phyloP scores from a whole-genome alignment of 1,139 yeast genomes.

The Candida sojae region DNA sequence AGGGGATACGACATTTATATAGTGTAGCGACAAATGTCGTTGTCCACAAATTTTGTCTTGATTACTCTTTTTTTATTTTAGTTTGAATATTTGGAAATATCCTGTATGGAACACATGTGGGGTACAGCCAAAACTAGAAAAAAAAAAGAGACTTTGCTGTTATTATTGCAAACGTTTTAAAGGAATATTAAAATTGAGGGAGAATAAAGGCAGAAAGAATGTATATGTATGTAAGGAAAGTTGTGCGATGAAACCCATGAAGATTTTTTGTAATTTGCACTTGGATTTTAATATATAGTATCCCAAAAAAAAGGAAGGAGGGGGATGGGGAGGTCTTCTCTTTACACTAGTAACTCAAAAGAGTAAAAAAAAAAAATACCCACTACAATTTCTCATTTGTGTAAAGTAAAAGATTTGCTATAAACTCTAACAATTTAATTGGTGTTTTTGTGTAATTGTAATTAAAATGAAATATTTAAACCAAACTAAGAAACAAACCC shows the following conservation, averaged over 20 bases:
- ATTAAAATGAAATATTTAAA: not conserved
- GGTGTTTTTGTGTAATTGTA: not conserved
- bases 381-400: no score
- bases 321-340: no score
- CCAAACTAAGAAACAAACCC: slow-evolving; percentile 2
- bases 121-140: not conserved
- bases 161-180: not conserved
- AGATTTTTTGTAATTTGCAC: not conserved
- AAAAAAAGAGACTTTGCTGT: no score
- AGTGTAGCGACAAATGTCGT: not conserved
- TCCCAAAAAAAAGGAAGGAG: no score
- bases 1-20: not conserved
- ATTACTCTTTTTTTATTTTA: no score
- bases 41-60: not conserved
- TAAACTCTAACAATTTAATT: not conserved
- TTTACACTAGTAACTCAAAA: no score
- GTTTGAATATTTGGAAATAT: not conserved
- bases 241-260: not conserved
- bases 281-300: no score
- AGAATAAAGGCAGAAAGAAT: not conserved
- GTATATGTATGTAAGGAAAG: not conserved
- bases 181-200: not conserved
- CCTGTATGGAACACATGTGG: slow-evolving; percentile 1
- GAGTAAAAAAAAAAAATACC: no score
- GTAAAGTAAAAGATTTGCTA: not conserved